A percentile compares a stretch with the other conserved stretches of the same genome.
Conservation (phyloP, 1,284 basidiomycete species). For the Cystobasidiaceae sp. region DNA sequence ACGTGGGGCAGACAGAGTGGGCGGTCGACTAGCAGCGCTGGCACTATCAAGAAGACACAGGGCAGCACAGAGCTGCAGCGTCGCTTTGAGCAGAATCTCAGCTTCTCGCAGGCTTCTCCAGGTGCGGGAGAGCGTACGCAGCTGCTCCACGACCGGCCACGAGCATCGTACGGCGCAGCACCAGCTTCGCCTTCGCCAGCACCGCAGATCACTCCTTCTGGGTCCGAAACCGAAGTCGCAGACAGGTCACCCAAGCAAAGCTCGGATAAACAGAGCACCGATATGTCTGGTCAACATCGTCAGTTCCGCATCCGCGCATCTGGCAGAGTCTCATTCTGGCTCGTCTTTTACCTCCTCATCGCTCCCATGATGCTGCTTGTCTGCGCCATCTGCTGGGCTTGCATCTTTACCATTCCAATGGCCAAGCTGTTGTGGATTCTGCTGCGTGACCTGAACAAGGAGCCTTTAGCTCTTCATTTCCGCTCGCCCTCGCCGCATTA, state of each 20-base stretch:
- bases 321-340: constrained; percentile 68
- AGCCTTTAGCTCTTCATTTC: constrained; percentile 85
- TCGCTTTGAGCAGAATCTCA: background rate
- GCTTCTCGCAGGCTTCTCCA: background rate
- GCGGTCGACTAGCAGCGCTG: constrained; percentile 14
- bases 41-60: constrained; percentile 7
- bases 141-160: background rate
- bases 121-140: background rate
- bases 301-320: constrained; percentile 47
- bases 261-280: constrained; percentile 32
- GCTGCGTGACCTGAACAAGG: constrained; percentile 71
- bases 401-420: constrained; percentile 95
- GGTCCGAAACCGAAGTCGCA: constrained; percentile 30
- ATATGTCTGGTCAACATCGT: constrained; percentile 14
- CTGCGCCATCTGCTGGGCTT: constrained; percentile 83
- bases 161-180: background rate
- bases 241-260: constrained; percentile 42
- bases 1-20: constrained; percentile 30
- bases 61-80: background rate
- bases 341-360: constrained; percentile 66
- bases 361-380: constrained; percentile 82
- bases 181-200: background rate
- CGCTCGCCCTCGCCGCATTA: constrained; percentile 63
- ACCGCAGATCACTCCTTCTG: background rate
- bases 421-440: constrained; percentile 93